phyloP scores from a whole-genome alignment of 306 rosid genomes.

The Pachyrhizus erosus region DNA sequence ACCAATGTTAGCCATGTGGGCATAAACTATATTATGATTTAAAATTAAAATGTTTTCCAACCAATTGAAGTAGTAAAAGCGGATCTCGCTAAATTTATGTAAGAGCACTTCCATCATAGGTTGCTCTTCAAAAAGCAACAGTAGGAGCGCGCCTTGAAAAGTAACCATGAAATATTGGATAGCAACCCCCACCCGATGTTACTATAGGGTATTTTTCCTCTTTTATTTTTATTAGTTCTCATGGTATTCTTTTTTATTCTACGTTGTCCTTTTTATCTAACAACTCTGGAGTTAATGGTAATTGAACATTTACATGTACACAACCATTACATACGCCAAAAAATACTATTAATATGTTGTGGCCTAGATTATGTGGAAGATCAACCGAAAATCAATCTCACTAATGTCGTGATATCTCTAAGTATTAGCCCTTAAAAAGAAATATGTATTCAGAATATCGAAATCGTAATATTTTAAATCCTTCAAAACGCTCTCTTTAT shows the following conservation, averaged over 20 bases:
- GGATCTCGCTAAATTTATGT: neutral
- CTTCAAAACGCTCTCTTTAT: neutral
- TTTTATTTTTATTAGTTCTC: neutral
- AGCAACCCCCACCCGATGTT: neutral
- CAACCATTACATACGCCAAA: too few relatives aligned
- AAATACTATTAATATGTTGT: too few relatives aligned
- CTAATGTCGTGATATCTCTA: neutral
- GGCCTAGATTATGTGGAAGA: neutral
- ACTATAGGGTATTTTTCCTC: neutral
- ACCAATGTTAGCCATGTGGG: neutral
- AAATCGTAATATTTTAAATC: too few relatives aligned
- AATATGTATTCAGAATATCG: too few relatives aligned
- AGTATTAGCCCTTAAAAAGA: neutral
- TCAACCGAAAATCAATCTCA: neutral
- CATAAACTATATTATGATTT: neutral
- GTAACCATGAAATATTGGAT: neutral
- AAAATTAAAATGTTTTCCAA: neutral
- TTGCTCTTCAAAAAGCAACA: neutral
- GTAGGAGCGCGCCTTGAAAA: neutral
- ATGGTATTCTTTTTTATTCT: neutral
- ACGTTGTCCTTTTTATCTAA: neutral
- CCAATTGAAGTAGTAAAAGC: neutral
- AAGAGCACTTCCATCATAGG: neutral
- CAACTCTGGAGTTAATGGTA: neutral
- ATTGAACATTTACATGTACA: too few relatives aligned